These are phyloP conservation scores for Trichoderma atroviride DNA, from an alignment of 2,329 filamentous ascomycete species.

Conservation along the genomic window DNA sequence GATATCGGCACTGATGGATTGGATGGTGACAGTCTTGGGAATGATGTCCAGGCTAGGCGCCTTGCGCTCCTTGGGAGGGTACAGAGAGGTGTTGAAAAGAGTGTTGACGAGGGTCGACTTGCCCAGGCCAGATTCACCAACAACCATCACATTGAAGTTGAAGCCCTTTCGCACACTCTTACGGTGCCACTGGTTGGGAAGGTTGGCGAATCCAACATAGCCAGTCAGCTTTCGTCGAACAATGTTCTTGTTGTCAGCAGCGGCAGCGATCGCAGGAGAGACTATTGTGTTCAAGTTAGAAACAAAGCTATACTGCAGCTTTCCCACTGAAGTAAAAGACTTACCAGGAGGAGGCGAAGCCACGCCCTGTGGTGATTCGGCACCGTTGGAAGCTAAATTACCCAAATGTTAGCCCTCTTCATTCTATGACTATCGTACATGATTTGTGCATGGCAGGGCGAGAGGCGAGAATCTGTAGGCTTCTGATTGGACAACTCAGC, in stretches of 20 bases:
- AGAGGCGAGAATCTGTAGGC: conserved; percentile 27
- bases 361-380: conserved; percentile 49
- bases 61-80: conserved; percentile 98
- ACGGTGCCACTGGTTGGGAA: conserved; percentile 99
- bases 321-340: conserved; percentile 37
- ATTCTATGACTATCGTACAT: neutral
- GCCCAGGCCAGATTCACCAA: conserved; percentile 98
- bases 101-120: conserved; percentile 99
- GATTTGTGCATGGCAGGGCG: conserved; percentile 12
- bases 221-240: conserved; percentile 97
- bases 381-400: conserved; percentile 50
- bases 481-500: conserved; percentile 41
- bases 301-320: conserved; percentile 34
- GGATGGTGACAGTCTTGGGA: conserved; percentile 94
- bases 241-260: conserved; percentile 84
- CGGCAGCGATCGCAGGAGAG: conserved; percentile 45
- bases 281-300: conserved; percentile 42
- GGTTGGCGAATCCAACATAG: conserved; percentile 97
- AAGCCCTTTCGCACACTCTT: conserved; percentile 99
- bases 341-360: conserved; percentile 47
- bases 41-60: conserved; percentile 96
- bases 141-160: conserved; percentile 99
- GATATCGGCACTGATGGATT: conserved; percentile 94
- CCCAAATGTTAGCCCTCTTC: conserved; percentile 41
- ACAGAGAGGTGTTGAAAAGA: conserved; percentile 98